Percentiles rank a stretch among this genome's conserved stretches.
These are phyloP conservation scores for Thalassiosira mediterranea DNA, from an alignment of 352 stramenopile species.

Conservation along the genomic window DNA sequence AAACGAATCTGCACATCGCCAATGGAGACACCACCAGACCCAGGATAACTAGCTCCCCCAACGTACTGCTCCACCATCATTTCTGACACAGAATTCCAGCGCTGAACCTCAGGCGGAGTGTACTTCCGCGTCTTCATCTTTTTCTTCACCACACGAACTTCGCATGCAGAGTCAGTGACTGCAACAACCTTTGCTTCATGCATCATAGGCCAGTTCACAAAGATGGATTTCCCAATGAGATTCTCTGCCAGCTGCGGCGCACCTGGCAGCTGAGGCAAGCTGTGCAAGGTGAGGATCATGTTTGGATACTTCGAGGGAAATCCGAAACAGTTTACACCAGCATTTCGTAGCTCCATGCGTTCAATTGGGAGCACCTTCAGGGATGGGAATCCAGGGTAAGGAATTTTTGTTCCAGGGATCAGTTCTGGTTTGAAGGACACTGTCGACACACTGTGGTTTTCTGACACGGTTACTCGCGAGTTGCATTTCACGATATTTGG, in stretches of 20 bases:
- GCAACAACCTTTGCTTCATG: constrained; percentile 90
- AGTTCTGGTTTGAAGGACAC: constrained; percentile 83
- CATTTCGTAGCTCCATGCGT: constrained; percentile 56
- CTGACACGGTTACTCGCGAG: constrained; percentile 67
- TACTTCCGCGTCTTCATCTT: constrained; percentile 62
- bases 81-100: constrained; percentile 71
- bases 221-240: constrained; percentile 85
- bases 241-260: constrained; percentile 76
- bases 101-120: constrained; percentile 50
- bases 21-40: constrained; percentile 89
- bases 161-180: constrained; percentile 68
- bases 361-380: constrained; percentile 86
- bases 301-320: constrained; percentile 87
- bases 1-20: constrained; percentile 87
- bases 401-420: constrained; percentile 83
- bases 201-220: constrained; percentile 98
- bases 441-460: constrained; percentile 64
- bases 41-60: constrained; percentile 68
- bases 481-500: constrained; percentile 84
- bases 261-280: constrained; percentile 72
- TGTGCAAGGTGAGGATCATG: constrained; percentile 78
- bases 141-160: constrained; percentile 72
- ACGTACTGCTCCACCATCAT: constrained; percentile 74
- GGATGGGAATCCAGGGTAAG: constrained; percentile 86
- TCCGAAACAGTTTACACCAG: constrained; percentile 93